Evolutionary conservation across 805 yeast species (phyloP), one percentile per base, ranked within the genome.

Genomic region (Pichia deserticola): DNA sequence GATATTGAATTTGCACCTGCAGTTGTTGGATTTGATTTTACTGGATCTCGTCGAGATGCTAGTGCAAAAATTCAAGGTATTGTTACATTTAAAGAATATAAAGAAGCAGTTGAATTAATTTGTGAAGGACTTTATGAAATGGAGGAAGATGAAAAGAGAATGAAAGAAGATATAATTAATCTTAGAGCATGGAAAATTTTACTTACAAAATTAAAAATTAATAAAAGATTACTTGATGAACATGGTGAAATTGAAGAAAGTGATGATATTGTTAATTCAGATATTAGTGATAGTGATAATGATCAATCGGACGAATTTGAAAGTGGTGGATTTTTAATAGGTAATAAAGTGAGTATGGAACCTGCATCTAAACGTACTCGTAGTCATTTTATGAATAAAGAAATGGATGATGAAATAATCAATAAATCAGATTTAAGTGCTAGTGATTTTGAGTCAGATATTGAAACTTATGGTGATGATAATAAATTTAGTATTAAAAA

Each of bases 1-100:
- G 79, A 77, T 0, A 74, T 92, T 7, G 96, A 88, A 55, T 89
- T 74, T 68, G 97, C 96, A 0, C 82, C 80, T 44, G 98, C 97
- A 0, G 90, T 89, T 2, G 82, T 84, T 3, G 88, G 90, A 0
- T 92, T 93, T 67, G 93, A 88, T 49, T 93, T 86, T 66, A 57
- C 55, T 4, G 59, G 61, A 1, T 76, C 73, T 32, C 62, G 72
- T 40, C 51, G 57, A 9, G 56, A 61, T 2, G 81, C 85, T 0
- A 81, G 79, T 10, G 92, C 95, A 0, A 70, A 72, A 47, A 75
- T 81, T 40, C 80, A 82, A 5, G 98, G 98, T 3, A 76, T 89
- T 29, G 84, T 93, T 1, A 83, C 89, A 6, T 83, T 86, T 5
- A 60, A 60, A 28, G 83, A 82, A 58, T 79, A 67, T 52, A 68